Conservation (phyloP, 164 flowering plant species). For the Pachysandra terminalis region DNA sequence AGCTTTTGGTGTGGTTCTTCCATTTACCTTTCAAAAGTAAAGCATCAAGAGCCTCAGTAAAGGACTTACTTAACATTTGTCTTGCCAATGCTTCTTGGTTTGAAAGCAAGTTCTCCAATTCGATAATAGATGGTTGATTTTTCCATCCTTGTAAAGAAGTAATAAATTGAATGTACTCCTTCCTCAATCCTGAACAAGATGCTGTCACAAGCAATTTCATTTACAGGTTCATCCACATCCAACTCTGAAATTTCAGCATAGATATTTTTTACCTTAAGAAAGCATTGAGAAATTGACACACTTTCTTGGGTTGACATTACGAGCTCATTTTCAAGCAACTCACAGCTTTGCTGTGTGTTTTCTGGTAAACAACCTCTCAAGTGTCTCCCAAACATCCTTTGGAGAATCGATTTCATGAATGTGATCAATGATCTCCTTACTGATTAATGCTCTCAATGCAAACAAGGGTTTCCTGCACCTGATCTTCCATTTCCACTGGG, state of each 20-base stretch:
- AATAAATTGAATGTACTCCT: constrained; percentile 3
- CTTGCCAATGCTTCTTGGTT: not conserved
- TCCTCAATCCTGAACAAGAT: constrained; percentile 4
- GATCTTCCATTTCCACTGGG: not conserved
- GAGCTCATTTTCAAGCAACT: constrained; percentile 18
- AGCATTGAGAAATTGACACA: constrained; percentile 11
- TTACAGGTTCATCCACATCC: not conserved
- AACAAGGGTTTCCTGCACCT: constrained; percentile 14
- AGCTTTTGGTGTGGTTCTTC: too few species aligned
- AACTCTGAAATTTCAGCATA: constrained; percentile 6
- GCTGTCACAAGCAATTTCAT: not conserved
- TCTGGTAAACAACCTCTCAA: constrained; percentile 16
- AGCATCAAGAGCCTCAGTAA: too few species aligned
- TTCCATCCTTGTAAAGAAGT: constrained; percentile 7
- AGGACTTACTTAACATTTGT: too few species aligned
- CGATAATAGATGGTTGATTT: not conserved
- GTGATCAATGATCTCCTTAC: constrained; percentile 19
- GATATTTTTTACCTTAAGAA: not conserved
- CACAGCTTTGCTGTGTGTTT: constrained; percentile 16
- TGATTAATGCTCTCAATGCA: constrained; percentile 18
- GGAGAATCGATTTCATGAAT: constrained; percentile 17
- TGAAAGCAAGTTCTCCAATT: constrained; percentile 5
- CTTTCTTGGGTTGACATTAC: constrained; percentile 6
- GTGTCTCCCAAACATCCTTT: constrained; percentile 20
- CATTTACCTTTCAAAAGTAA: too few species aligned